Evolutionary conservation across 2,329 filamentous ascomycete genomes (phyloP).

Genomic region (Lecanosticta acicola): DNA sequence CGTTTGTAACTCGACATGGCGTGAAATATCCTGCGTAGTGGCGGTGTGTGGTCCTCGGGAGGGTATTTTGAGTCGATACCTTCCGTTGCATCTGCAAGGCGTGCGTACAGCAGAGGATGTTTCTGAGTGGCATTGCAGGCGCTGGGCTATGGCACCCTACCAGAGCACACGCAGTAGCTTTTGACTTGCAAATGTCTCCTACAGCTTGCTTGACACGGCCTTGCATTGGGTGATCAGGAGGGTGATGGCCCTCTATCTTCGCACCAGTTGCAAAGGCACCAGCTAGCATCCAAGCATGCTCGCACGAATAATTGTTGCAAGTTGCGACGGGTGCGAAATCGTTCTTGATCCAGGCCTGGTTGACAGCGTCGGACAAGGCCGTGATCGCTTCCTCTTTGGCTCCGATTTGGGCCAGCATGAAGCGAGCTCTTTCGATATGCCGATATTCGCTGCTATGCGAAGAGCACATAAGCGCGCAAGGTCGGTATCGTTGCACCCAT

Average conservation of each 20-base stretch:
- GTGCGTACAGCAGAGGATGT: conserved; percentile 36
- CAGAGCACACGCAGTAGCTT: conserved; percentile 36
- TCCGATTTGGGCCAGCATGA: conserved; percentile 36
- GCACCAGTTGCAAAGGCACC: background rate
- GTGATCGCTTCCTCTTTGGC: conserved; percentile 37
- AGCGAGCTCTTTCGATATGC: conserved; percentile 36
- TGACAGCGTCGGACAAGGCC: conserved; percentile 4
- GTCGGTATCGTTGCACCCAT: conserved; percentile 38
- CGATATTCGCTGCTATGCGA: conserved; percentile 44
- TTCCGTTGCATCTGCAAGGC: conserved; percentile 34
- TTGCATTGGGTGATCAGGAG: conserved; percentile 25
- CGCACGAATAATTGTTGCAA: conserved; percentile 8
- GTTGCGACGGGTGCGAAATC: conserved; percentile 1
- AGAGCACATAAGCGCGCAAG: conserved; percentile 45
- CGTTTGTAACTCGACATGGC: conserved; percentile 42
- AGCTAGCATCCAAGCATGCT: conserved; percentile 9
- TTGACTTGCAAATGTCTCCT: conserved; percentile 22
- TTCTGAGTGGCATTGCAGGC: conserved; percentile 38
- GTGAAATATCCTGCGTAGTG: conserved; percentile 31
- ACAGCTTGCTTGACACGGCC: conserved; percentile 35
- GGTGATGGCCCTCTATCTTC: background rate
- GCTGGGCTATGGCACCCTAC: conserved; percentile 48
- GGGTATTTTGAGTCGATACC: conserved; percentile 21
- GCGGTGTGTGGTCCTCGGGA: conserved; percentile 23
- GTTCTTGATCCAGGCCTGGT: conserved; percentile 1